Conservation (phyloP, 2,329 filamentous ascomycete genomes). For the Penicillium sclerotigenum region DNA sequence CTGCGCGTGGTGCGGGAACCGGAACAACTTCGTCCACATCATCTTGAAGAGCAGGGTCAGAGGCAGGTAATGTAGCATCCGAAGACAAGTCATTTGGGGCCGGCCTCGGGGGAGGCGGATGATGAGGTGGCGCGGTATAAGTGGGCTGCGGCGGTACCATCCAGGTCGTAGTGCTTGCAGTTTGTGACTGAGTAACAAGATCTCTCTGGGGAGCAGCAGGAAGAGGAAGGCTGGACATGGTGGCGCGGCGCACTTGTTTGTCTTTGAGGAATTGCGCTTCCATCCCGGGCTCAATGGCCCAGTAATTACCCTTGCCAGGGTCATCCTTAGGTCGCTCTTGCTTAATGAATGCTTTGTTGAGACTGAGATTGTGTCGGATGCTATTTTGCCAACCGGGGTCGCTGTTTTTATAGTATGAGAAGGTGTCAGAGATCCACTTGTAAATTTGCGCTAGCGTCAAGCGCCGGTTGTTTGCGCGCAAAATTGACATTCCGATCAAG, state of each 20-base stretch:
- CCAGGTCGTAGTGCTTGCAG: slow-evolving; percentile 34
- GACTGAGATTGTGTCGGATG: slow-evolving; percentile 93
- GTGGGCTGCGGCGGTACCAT: slow-evolving; percentile 32
- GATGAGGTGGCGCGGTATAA: slow-evolving; percentile 18
- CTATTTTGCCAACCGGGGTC: slow-evolving; percentile 98
- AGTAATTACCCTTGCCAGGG: slow-evolving; percentile 96
- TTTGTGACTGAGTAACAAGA: slow-evolving; percentile 27
- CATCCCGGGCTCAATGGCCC: slow-evolving; percentile 86
- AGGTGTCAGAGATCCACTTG: slow-evolving; percentile 98
- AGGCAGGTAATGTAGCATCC: slow-evolving; percentile 72
- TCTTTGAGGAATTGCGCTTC: slow-evolving; percentile 88
- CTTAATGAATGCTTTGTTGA: slow-evolving; percentile 96
- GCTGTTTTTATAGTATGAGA: slow-evolving; percentile 76
- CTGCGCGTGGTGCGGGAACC: slow-evolving; percentile 22
- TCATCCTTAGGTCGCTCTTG: slow-evolving; percentile 95
- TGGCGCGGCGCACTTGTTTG: slow-evolving; percentile 58
- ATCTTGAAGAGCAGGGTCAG: slow-evolving; percentile 60
- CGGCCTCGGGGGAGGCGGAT: slow-evolving; percentile 20
- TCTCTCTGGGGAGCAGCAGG: slow-evolving; percentile 34
- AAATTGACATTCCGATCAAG: slow-evolving; percentile 94
- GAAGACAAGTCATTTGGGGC: slow-evolving; percentile 61
- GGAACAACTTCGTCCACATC: slow-evolving; percentile 48
- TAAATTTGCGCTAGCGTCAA: slow-evolving; percentile 94
- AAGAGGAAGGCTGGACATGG: slow-evolving; percentile 45
- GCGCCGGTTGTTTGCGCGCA: slow-evolving; percentile 76